Percentiles rank a stretch among this genome's conserved stretches.
Evolutionary conservation across 805 yeast species (phyloP).

Genomic region (Suhomyces vadensis): DNA sequence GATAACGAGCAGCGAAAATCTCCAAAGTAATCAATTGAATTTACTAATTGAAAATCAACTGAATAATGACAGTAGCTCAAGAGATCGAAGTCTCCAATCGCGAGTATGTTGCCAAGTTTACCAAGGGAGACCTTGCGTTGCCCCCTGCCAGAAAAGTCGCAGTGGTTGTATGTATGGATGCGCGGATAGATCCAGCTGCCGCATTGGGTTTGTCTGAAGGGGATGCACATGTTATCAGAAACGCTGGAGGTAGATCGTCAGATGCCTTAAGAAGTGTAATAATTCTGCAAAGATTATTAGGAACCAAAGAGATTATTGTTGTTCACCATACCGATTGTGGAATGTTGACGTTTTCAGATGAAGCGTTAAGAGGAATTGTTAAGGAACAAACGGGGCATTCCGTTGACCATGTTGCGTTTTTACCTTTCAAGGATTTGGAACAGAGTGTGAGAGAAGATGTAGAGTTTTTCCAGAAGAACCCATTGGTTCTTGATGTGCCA

Average conservation of each 20-base stretch:
- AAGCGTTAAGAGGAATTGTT: slow-evolving; percentile 27
- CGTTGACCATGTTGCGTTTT: slow-evolving; percentile 32
- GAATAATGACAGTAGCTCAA: slow-evolving; percentile 11
- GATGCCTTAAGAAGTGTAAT: slow-evolving; percentile 41
- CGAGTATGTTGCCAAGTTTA: slow-evolving; percentile 22
- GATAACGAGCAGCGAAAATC: too few relatives aligned
- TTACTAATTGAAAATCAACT: too few relatives aligned
- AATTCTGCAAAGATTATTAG: slow-evolving; percentile 41
- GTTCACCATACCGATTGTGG: slow-evolving; percentile 48
- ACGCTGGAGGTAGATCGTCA: slow-evolving; percentile 45
- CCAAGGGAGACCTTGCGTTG: slow-evolving; percentile 34
- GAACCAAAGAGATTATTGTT: slow-evolving; percentile 41
- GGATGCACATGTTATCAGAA: slow-evolving; percentile 45
- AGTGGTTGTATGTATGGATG: slow-evolving; percentile 44
- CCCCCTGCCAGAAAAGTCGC: slow-evolving; percentile 40
- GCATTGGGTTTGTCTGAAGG: slow-evolving; percentile 39
- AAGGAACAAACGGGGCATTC: slow-evolving; percentile 29
- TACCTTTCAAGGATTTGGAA: slow-evolving; percentile 37
- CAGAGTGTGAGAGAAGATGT: slow-evolving; percentile 40
- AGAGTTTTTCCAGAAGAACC: slow-evolving; percentile 25
- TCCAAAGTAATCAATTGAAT: too few relatives aligned
- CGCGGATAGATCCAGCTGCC: slow-evolving; percentile 40
- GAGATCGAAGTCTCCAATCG: slow-evolving; percentile 19
- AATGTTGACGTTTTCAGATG: slow-evolving; percentile 42
- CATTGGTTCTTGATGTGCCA: slow-evolving; percentile 38